phyloP scores from a whole-genome alignment of 768 basidiomycete species.

The Rhodotorula paludigena region DNA sequence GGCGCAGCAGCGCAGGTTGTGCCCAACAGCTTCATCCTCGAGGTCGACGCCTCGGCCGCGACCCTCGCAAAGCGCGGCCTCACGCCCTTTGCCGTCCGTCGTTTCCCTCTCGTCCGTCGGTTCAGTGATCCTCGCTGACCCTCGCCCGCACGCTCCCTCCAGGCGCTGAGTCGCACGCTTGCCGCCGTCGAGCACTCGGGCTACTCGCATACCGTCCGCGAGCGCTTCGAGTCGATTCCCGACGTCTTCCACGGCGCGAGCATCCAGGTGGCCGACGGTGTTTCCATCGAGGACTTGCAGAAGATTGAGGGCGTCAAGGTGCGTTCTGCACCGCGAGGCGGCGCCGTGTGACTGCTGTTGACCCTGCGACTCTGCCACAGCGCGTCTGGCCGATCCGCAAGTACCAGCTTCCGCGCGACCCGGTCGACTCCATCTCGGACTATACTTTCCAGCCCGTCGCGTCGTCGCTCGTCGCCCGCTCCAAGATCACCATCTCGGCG shows the following conservation, averaged over 20 bases:
- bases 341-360: not conserved
- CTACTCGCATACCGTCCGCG: slow-evolving; percentile 1
- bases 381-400: slow-evolving; percentile 13
- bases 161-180: slow-evolving; percentile 29
- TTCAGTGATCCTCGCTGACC: not conserved
- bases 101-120: not conserved
- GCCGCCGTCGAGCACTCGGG: slow-evolving; percentile 3
- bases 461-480: not conserved
- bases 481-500: too few species aligned
- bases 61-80: slow-evolving; percentile 25
- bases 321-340: not conserved
- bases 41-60: slow-evolving; percentile 1
- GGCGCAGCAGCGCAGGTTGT: too few species aligned
- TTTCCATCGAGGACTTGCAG: slow-evolving; percentile 2
- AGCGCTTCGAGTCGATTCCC: slow-evolving; percentile 14
- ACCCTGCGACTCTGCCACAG: not conserved
- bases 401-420: not conserved
- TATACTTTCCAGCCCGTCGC: not conserved
- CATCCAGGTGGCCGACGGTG: slow-evolving; percentile 15
- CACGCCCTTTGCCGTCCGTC: slow-evolving; percentile 8
- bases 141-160: too few species aligned
- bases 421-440: not conserved
- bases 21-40: slow-evolving; percentile 15
- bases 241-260: slow-evolving; percentile 29
- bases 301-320: slow-evolving; percentile 28